Conservation (phyloP, 1,284 basidiomycete genomes). For the Grifola frondosa region DNA sequence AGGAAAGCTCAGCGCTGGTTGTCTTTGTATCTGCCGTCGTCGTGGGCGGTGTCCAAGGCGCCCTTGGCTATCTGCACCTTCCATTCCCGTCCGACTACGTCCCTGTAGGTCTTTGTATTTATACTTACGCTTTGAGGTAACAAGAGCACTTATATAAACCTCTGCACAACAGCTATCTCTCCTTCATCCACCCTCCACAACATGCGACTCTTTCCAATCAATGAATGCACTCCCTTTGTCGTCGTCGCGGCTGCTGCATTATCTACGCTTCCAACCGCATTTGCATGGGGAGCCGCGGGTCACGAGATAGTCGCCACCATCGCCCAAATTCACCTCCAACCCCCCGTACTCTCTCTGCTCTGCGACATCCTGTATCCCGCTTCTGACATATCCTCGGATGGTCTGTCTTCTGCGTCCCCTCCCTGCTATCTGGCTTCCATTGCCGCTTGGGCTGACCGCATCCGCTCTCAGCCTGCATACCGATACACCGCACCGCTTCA, state of each 20-base stretch:
- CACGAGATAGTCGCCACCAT: slow-evolving; percentile 93
- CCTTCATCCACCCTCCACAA: background rate
- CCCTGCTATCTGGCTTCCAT: slow-evolving; percentile 78
- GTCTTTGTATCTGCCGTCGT: too few species aligned
- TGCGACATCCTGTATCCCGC: slow-evolving; percentile 68
- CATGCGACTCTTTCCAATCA: slow-evolving; percentile 10
- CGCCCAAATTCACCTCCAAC: slow-evolving; percentile 87
- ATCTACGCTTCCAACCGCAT: slow-evolving; percentile 15
- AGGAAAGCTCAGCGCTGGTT: too few species aligned
- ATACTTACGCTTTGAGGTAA: too few species aligned
- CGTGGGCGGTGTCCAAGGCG: too few species aligned
- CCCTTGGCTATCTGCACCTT: too few species aligned
- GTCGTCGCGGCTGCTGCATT: slow-evolving; percentile 9
- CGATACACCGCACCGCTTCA: slow-evolving; percentile 73
- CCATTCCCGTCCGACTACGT: too few species aligned
- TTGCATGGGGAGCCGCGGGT: slow-evolving; percentile 47
- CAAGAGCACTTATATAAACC: too few species aligned
- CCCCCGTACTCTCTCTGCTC: slow-evolving; percentile 65
- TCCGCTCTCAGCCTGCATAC: slow-evolving; percentile 42
- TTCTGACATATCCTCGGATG: slow-evolving; percentile 30
- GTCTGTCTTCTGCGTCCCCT: slow-evolving; percentile 31
- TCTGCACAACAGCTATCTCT: too few species aligned
- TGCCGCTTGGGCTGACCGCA: slow-evolving; percentile 84
- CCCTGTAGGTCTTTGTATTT: too few species aligned
- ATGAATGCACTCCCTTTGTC: background rate